Percentiles rank a stretch among this genome's conserved stretches.
phyloP scores from a whole-genome alignment of 495 filamentous ascomycete species.

The Lentithecium fluviatile region DNA sequence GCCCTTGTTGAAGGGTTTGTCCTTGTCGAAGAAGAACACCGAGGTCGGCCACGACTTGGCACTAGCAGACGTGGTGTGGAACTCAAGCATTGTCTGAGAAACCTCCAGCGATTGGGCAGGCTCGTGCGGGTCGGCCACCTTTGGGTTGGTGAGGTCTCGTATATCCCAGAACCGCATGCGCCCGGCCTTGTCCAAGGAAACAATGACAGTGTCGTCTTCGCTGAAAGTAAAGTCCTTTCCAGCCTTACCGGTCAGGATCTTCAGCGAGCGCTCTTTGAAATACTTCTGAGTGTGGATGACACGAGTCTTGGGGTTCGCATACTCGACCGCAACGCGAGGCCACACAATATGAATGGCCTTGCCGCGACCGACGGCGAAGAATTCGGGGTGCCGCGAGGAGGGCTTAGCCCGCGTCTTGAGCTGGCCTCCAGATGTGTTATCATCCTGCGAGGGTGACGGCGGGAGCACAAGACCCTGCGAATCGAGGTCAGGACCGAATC shows the following conservation, averaged over 20 bases:
- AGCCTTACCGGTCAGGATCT: conserved; percentile 94
- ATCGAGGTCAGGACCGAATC: conserved; percentile 58
- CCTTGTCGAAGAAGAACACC: conserved; percentile 92
- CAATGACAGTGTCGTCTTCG: conserved; percentile 89
- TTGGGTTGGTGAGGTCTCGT: conserved; percentile 63
- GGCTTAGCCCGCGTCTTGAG: conserved; percentile 92
- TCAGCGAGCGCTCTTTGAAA: conserved; percentile 77
- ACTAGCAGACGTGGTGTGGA: conserved; percentile 70
- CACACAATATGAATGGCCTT: conserved; percentile 93
- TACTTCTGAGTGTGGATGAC: conserved; percentile 81
- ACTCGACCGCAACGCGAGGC: conserved; percentile 69
- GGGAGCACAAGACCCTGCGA: conserved; percentile 79
- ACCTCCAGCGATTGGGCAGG: conserved; percentile 61
- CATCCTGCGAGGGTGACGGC: conserved; percentile 69
- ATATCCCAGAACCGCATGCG: conserved; percentile 97
- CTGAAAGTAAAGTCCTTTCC: conserved; percentile 98
- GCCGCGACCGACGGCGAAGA: conserved; percentile 91
- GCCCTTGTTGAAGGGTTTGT: conserved; percentile 81
- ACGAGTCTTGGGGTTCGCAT: conserved; percentile 63
- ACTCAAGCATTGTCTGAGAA: conserved; percentile 71
- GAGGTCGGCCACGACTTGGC: conserved; percentile 96
- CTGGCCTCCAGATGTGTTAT: conserved; percentile 80
- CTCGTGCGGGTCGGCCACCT: conserved; percentile 44
- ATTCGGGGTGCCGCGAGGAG: conserved; percentile 81
- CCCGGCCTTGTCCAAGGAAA: conserved; percentile 93